Evolutionary conservation across 2,329 filamentous ascomycete species (phyloP).

Genomic region (Nectriaceae sp.): DNA sequence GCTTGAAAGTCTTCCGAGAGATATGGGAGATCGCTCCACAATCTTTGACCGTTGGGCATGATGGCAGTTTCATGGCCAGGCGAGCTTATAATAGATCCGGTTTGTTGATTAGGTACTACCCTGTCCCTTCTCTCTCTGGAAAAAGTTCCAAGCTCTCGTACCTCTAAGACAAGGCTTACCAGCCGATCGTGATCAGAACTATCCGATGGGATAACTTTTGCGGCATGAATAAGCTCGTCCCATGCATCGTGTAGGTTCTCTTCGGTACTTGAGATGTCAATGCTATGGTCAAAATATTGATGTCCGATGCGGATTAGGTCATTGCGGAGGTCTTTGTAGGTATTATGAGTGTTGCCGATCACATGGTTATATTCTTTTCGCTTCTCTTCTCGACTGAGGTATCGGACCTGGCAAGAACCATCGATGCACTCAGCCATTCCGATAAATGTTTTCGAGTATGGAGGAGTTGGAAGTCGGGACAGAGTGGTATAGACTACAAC

Average conservation of each 20-base stretch:
- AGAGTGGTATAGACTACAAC: too few species aligned
- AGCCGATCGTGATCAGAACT: constrained; percentile 16
- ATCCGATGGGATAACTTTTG: constrained; percentile 8
- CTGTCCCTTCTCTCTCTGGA: too few species aligned
- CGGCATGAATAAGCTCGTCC: constrained; percentile 16
- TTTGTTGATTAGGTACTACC: neutral
- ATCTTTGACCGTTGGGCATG: constrained; percentile 6
- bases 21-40: constrained; percentile 11
- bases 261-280: neutral
- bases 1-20: neutral
- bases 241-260: constrained; percentile 9
- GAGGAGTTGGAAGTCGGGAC: too few species aligned
- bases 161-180: constrained; percentile 10
- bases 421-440: neutral
- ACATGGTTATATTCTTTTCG: neutral
- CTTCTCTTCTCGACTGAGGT: neutral
- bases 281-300: neutral
- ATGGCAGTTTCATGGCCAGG: constrained; percentile 1
- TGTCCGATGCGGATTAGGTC: neutral
- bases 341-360: neutral
- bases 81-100: too few species aligned
- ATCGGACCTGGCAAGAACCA: neutral
- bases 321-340: neutral
- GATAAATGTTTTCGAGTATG: too few species aligned
- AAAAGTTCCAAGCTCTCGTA: constrained; percentile 10